Base-by-base conservation (phyloP, 352 stramenopile genomes). In the Phytophthora rubi region DNA sequence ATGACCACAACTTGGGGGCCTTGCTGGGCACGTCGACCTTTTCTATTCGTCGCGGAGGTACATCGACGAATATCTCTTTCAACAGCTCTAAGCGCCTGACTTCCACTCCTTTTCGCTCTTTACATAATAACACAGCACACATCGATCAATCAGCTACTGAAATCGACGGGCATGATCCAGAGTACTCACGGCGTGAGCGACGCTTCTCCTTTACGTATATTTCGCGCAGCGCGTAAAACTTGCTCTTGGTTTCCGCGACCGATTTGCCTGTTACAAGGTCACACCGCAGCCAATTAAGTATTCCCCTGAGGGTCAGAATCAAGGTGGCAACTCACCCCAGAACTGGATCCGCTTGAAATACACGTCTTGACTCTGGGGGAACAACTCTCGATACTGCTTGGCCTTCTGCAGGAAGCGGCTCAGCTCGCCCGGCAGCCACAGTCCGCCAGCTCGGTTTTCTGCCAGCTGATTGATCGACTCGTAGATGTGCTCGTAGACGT, bases 301-400 rank as follows among this genome's bases (percentile, higher is more conserved):
- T 47, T 44, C n/a, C 48, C 45, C 26, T 13, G 42, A 49, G 16
- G 8, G 3, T 8, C 13, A 45, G 12, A 7, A n/a, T n/a, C 10
- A 26, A 30, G 3, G 0, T 37, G 23, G 26, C 62, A 37, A 64
- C 62, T 42, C 53, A 88, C 85, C 75, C 79, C 84, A 91, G 13
- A 95, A 77, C 59, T 91, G 82, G 23, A 90, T 72, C 53, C 77
- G 80, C 10, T 79, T 77, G 64, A 95, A 95, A 62, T 91, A 95
- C 18, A 85, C 62, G 0, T 86, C 75, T 2, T 78, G 56, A 21
- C 67, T 82, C 1, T 58, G 48, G 9, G 69, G 58, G 26, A 94
- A 80, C 10, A 79, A 18, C n/a, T 68, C 39, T 18, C 76, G 80
- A 53, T 93, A 93, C 47, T 81, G 75, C 28, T 77, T 85, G 54